phyloP scores from a whole-genome alignment of 2,329 filamentous ascomycete species.

The Gnomoniopsis smithogilvyi region DNA sequence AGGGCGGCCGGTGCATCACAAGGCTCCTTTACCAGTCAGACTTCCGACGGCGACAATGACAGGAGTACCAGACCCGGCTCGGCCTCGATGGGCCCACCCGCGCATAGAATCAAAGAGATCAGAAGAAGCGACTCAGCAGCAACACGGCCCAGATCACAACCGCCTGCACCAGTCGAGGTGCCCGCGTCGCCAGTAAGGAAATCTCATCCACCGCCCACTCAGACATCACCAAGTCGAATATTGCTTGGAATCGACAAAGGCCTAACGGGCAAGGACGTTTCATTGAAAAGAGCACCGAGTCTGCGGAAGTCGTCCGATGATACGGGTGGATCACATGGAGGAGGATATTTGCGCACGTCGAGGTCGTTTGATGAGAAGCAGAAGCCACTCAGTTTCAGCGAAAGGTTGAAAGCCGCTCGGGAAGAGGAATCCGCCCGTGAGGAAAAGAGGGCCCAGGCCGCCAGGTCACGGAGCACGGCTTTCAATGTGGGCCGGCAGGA shows the following conservation, averaged over 20 bases:
- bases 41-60: slow-evolving; percentile 24
- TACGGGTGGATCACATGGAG: slow-evolving; percentile 27
- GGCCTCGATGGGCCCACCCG: slow-evolving; percentile 5
- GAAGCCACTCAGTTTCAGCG: slow-evolving; percentile 68
- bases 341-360: slow-evolving; percentile 43
- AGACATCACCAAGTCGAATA: slow-evolving; percentile 74
- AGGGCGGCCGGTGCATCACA: slow-evolving; percentile 5
- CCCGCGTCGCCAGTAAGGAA: slow-evolving; percentile 70
- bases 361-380: slow-evolving; percentile 29
- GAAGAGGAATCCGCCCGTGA: slow-evolving; percentile 48
- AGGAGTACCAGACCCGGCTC: slow-evolving; percentile 13
- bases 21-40: slow-evolving; percentile 6
- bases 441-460: slow-evolving; percentile 51
- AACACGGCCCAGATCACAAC: slow-evolving; percentile 13
- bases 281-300: slow-evolving; percentile 69
- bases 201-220: slow-evolving; percentile 46
- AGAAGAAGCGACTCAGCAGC: slow-evolving; percentile 9
- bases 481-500: slow-evolving; percentile 58
- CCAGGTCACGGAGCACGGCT: slow-evolving; percentile 49
- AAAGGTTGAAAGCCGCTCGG: slow-evolving; percentile 73
- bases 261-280: slow-evolving; percentile 75
- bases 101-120: slow-evolving; percentile 17
- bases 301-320: slow-evolving; percentile 33
- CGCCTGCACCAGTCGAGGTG: slow-evolving; percentile 57
- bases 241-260: slow-evolving; percentile 89